Base-by-base conservation (phyloP, 495 filamentous ascomycete genomes). In the Talaromyces proteolyticus region DNA sequence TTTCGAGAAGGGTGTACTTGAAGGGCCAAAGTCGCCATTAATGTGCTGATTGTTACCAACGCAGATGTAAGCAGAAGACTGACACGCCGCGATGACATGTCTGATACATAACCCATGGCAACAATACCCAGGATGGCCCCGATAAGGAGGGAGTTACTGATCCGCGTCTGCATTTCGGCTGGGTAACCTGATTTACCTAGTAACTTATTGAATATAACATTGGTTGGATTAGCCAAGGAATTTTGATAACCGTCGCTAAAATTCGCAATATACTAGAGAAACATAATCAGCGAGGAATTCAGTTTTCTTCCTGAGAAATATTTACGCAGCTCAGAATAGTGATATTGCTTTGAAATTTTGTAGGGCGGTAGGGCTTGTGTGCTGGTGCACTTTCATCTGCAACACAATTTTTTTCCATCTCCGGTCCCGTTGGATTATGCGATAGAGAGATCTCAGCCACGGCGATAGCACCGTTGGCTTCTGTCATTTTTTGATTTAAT, bases 171-270 rank as follows among this genome's bases (percentile, higher is more conserved):
- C 64, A 69, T 67, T 8, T 57, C 60, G 2, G 66, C 57, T 1
- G 66, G 50, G 37, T 64, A 69, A 11, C 53, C 57, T 21, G 43
- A 26, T 1, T 49, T 29, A 0, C 63, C 60, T 2, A 69, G 60
- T 10, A 69, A 52, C n/a, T 62, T 24, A n/a, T 60, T 64, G 52
- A 67, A 67, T 10, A 69, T 64, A 44, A 69, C 60, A 58, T 69
- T 69, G 23, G 64, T 69, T 0, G 64, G 66, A 21, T 67, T 67
- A 4, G 64, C 64, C 12, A 67, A 51, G 7, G 36, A 44, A 36
- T 67, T 69, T 45, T 67, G 64, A 42, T 62, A 64, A 3, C 66
- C 66, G 39, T 67, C 66, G 36, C 62, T 67, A 57, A 69, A 67
- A 43, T 69, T 67, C 42, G 66, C 66, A 18, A 67, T 64, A 26